A percentile compares a stretch with the other conserved stretches of the same genome.
Conservation (phyloP, 2,329 filamentous ascomycete genomes). For the Penicillium sp. region DNA sequence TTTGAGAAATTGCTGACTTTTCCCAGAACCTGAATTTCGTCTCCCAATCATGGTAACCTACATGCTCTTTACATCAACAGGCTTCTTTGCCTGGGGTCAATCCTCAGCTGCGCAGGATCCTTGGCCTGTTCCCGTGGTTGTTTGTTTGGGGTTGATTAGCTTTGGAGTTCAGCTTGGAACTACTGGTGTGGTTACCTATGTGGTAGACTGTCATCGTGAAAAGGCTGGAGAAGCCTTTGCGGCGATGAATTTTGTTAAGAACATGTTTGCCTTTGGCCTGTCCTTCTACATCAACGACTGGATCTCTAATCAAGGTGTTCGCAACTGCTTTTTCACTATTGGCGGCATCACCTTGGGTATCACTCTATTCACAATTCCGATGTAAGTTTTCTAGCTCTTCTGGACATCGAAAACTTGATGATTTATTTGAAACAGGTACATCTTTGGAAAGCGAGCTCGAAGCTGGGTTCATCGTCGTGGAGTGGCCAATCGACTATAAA, state of each 20-base stretch:
- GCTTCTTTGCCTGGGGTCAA: constrained; percentile 41
- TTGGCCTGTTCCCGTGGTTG: constrained; percentile 36
- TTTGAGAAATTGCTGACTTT: background rate
- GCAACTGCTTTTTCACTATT: constrained; percentile 40
- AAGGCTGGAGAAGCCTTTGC: constrained; percentile 42
- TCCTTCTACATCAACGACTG: constrained; percentile 44
- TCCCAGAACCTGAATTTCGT: constrained; percentile 40
- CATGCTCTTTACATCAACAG: constrained; percentile 36
- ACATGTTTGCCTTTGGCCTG: constrained; percentile 41
- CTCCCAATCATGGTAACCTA: constrained; percentile 39
- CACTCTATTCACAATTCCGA: constrained; percentile 34
- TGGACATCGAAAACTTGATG: background rate
- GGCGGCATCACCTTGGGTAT: constrained; percentile 37
- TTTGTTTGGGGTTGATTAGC: constrained; percentile 39
- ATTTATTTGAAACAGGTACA: constrained; percentile 13
- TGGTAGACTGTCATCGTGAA: constrained; percentile 41
- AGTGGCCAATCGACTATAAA: constrained; percentile 17
- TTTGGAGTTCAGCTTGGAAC: constrained; percentile 41
- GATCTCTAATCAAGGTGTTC: constrained; percentile 40
- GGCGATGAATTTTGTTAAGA: constrained; percentile 43
- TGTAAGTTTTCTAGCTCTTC: constrained; percentile 18
- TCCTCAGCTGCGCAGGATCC: constrained; percentile 28
- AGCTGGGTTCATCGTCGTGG: constrained; percentile 23
- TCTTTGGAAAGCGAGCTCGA: constrained; percentile 23
- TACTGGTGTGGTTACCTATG: constrained; percentile 40